phyloP scores from a whole-genome alignment of 805 yeast genomes.

The Ogataea henricii region DNA sequence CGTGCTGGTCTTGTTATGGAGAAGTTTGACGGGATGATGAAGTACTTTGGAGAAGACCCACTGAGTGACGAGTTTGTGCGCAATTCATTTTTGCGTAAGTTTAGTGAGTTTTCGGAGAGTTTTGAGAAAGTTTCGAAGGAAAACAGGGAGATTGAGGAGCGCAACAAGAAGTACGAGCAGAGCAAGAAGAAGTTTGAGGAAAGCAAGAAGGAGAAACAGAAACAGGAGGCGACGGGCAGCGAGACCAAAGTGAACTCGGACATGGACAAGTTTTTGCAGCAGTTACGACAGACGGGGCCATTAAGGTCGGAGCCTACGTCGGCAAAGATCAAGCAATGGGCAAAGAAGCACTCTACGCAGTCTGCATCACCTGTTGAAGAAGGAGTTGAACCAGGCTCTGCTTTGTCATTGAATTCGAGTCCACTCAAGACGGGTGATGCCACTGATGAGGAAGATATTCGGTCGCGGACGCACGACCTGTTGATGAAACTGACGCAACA shows the following conservation, averaged over 20 bases:
- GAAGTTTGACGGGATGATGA: constrained; percentile 73
- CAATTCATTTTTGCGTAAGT: constrained; percentile 72
- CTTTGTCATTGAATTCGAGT: constrained; percentile 9
- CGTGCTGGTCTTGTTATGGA: constrained; percentile 63
- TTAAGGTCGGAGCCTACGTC: constrained; percentile 73
- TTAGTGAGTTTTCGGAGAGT: constrained; percentile 75
- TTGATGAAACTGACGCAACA: constrained; percentile 29
- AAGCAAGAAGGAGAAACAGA: constrained; percentile 37
- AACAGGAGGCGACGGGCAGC: constrained; percentile 41
- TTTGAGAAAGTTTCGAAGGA: constrained; percentile 80
- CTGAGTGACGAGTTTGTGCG: constrained; percentile 61
- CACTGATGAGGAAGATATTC: constrained; percentile 25
- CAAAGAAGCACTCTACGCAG: constrained; percentile 52
- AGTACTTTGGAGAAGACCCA: constrained; percentile 87
- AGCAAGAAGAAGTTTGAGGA: constrained; percentile 64
- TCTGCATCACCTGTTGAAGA: constrained; percentile 33
- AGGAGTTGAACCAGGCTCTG: constrained; percentile 9
- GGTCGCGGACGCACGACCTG: constrained; percentile 31
- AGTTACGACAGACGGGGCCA: constrained; percentile 84
- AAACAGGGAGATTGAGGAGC: constrained; percentile 80
- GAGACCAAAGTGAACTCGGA: constrained; percentile 39
- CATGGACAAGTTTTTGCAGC: constrained; percentile 86
- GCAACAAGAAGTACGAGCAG: constrained; percentile 71
- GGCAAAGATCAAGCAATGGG: constrained; percentile 78
- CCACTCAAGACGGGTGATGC: constrained; percentile 15